Evolutionary conservation across 1,284 basidiomycete genomes (phyloP).

Genomic region (Mrakiaceae sp.): DNA sequence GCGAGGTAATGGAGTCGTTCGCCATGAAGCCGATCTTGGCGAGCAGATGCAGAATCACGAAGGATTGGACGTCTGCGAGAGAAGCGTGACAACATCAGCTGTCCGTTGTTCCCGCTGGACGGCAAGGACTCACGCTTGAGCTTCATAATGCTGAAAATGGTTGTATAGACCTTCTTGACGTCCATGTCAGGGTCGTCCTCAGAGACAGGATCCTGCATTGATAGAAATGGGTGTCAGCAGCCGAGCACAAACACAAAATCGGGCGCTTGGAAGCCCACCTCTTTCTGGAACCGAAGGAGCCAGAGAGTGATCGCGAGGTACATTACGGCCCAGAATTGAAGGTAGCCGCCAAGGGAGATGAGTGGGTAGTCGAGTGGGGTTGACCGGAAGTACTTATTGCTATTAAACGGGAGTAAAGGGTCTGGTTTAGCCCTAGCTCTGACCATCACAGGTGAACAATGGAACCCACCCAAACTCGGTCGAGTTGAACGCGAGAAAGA

Average conservation of each 20-base stretch:
- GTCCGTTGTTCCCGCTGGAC: not conserved
- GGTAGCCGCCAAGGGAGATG: conserved; percentile 67
- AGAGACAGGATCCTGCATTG: conserved; percentile 55
- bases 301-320: conserved; percentile 78
- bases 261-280: conserved; percentile 43
- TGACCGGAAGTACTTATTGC: conserved; percentile 58
- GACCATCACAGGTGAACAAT: no score
- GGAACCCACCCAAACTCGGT: conserved; percentile 70
- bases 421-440: no score
- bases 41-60: conserved; percentile 78
- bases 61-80: conserved; percentile 69
- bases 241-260: not conserved
- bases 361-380: conserved; percentile 58
- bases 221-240: not conserved
- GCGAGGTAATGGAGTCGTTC: conserved; percentile 80
- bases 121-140: conserved; percentile 59
- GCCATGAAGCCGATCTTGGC: conserved; percentile 94
- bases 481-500: conserved; percentile 94
- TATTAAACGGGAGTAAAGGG: conserved; percentile 14
- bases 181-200: conserved; percentile 74
- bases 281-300: conserved; percentile 79
- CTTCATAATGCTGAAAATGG: conserved; percentile 88
- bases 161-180: conserved; percentile 78
- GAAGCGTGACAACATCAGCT: not conserved
- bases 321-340: conserved; percentile 73